A percentile compares a stretch with the other conserved stretches of the same genome.
Evolutionary conservation across 345 rosid genomes (phyloP).

Genomic region (Mangifera indica): DNA sequence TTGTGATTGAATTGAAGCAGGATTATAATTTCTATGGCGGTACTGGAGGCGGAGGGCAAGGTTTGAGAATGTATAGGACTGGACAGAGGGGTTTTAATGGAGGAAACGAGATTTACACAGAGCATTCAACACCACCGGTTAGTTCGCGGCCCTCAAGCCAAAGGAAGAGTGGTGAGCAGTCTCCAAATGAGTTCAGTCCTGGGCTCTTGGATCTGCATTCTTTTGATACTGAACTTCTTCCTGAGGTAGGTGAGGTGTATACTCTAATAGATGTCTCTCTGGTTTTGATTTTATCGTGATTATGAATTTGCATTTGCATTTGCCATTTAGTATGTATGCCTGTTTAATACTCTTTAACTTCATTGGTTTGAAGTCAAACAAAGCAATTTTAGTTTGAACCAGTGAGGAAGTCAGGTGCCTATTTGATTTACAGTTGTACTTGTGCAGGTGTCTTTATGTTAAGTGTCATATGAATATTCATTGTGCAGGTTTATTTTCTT

Average conservation of each 20-base stretch:
- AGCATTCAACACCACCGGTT: constrained; percentile 75
- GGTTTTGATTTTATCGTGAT: background rate
- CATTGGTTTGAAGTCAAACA: background rate
- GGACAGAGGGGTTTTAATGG: constrained; percentile 64
- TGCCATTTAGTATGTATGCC: background rate
- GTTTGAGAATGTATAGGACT: constrained; percentile 54
- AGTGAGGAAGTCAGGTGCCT: background rate
- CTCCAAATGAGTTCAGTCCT: constrained; percentile 79
- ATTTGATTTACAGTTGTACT: background rate
- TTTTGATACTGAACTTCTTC: constrained; percentile 88
- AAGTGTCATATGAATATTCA: background rate
- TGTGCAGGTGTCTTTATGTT: background rate
- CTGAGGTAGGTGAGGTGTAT: constrained; percentile 58
- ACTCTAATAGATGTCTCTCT: background rate
- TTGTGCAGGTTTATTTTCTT: background rate
- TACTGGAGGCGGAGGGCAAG: constrained; percentile 62
- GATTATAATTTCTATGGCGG: constrained; percentile 75
- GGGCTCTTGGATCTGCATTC: constrained; percentile 98
- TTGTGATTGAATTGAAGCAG: constrained; percentile 38
- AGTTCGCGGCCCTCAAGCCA: constrained; percentile 56
- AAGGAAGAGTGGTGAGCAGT: constrained; percentile 69
- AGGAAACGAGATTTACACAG: constrained; percentile 64
- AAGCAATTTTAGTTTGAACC: background rate
- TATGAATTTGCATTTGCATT: background rate
- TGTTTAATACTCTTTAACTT: background rate